Base-by-base conservation (phyloP, 345 rosid genomes). In the Litchi chinensis region DNA sequence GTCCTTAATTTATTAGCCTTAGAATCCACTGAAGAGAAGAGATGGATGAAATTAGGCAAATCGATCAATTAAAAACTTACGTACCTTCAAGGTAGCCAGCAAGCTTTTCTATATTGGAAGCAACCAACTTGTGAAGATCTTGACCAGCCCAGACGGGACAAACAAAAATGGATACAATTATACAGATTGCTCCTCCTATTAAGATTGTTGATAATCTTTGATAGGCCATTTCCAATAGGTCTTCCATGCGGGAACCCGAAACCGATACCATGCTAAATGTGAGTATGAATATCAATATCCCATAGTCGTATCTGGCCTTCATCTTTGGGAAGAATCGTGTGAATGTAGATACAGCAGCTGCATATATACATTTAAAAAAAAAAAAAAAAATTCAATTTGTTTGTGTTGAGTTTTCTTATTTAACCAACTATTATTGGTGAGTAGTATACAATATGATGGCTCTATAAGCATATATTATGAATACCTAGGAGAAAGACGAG, bases 241-340 rank as follows among this genome's bases (percentile, higher is more conserved):
- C 87, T n/a, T 90, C 76, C 0, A 83, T 84, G 63, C 90, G 81
- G 73, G 82, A 90, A 9, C 94, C 97, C 44, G 97, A 95, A 26
- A 93, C 81, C 0, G 93, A 82, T 26, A 95, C 93, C 88, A 95
- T 71, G 54, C 92, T 83, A 83, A 91, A 93, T 10, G 98, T 95
- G 76, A 95, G 67, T 76, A 93, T 90, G 80, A 95, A 95, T 80
- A 95, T 86, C 83, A 86, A 39, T 22, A 91, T 79, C 13, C 98
- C 98, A 39, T 95, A 95, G 76, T 95, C 99, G 57, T 93, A 95
- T 85, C 95, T 93, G 57, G 90, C 90, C 87, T 90, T 95, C 24
- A 95, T 81, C 75, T 24, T 63, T 10, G 99, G 99, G 28, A 90
- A 85, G 81, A 93, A 95, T 60, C 98, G 83, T 0, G 85, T 70